Evolutionary conservation across 2,329 filamentous ascomycete genomes (phyloP).

Genomic region (Leptosphaerulina australis): DNA sequence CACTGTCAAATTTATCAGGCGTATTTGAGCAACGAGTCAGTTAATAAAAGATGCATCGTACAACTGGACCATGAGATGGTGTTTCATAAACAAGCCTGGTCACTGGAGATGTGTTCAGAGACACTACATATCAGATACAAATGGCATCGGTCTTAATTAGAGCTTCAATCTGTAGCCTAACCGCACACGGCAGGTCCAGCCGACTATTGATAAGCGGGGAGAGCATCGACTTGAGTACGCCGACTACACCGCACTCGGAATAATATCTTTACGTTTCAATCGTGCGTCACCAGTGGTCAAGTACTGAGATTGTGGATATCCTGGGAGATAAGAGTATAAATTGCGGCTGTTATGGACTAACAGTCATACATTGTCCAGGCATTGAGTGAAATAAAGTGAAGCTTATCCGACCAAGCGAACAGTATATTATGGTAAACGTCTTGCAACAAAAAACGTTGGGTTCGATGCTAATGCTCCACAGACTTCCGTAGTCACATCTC

Average conservation of each 20-base stretch:
- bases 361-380: neutral
- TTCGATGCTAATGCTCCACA: neutral
- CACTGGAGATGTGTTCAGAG: too few relatives aligned
- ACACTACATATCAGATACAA: too few relatives aligned
- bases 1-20: constrained; percentile 4
- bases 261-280: neutral
- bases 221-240: neutral
- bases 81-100: too few relatives aligned
- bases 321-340: constrained; percentile 1
- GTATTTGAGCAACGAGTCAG: neutral
- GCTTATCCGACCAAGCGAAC: neutral
- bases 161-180: constrained; percentile 11
- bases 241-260: neutral
- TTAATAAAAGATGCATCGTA: neutral
- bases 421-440: constrained; percentile 3
- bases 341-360: neutral
- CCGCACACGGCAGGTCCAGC: constrained; percentile 25
- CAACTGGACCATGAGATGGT: too few relatives aligned
- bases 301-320: neutral
- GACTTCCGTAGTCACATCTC: neutral
- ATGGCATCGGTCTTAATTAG: too few relatives aligned
- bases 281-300: neutral
- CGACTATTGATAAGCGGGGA: constrained; percentile 20
- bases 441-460: too few relatives aligned
- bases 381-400: neutral